A percentile compares a stretch with the other conserved stretches of the same genome.
These are phyloP conservation scores for Tricholoma flavovirens DNA, from an alignment of 768 basidiomycete species.

Conservation along the genomic window DNA sequence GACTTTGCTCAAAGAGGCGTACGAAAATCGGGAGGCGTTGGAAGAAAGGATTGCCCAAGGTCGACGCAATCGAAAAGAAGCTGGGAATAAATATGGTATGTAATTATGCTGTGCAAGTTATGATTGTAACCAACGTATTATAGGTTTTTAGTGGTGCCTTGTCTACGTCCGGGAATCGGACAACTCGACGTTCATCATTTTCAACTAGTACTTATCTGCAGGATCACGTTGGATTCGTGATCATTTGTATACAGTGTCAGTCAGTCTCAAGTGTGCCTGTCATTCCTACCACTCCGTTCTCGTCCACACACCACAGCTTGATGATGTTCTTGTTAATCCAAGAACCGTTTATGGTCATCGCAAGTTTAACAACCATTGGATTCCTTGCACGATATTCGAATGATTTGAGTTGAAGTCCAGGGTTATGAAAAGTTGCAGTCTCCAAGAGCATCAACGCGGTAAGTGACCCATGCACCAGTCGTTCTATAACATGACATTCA, in stretches of 20 bases:
- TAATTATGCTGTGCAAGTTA: slow-evolving; percentile 3
- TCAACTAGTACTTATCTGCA: neutral
- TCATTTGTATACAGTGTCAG: slow-evolving; percentile 1
- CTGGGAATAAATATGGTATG: slow-evolving; percentile 87
- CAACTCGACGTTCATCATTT: neutral
- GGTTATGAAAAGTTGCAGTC: slow-evolving; percentile 43
- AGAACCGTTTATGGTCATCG: slow-evolving; percentile 41
- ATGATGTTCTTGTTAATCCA: slow-evolving; percentile 34
- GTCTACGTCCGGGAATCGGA: neutral
- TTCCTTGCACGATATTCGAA: slow-evolving; percentile 73
- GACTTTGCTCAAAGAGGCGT: slow-evolving; percentile 77
- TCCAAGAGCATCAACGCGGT: slow-evolving; percentile 79
- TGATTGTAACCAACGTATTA: neutral
- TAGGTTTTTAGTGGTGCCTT: neutral
- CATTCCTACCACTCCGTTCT: slow-evolving; percentile 63
- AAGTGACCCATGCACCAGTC: slow-evolving; percentile 81
- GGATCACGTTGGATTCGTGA: neutral
- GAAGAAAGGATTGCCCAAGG: slow-evolving; percentile 85
- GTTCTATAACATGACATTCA: slow-evolving; percentile 36
- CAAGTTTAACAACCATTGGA: slow-evolving; percentile 50
- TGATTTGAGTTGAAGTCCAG: slow-evolving; percentile 36
- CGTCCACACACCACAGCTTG: slow-evolving; percentile 55
- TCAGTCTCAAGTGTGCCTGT: slow-evolving; percentile 38
- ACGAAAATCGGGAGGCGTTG: slow-evolving; percentile 73
- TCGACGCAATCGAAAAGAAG: slow-evolving; percentile 78